Conservation (phyloP, 2,329 filamentous ascomycete genomes). For the Diplodia seriata region DNA sequence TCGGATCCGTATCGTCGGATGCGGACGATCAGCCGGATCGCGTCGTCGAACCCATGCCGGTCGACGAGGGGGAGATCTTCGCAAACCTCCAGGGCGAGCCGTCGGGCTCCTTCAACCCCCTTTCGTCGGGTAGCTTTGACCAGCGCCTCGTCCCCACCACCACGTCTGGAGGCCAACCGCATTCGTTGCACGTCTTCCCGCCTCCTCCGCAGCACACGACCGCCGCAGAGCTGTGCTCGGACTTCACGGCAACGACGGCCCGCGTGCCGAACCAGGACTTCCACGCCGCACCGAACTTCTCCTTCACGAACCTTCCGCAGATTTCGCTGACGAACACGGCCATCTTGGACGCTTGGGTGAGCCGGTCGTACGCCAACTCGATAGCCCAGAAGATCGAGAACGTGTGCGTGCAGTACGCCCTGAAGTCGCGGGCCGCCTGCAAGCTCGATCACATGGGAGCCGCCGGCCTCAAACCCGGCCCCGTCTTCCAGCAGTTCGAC, state of each 20-base stretch:
- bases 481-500: neutral
- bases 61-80: neutral
- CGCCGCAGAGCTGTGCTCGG: neutral
- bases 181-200: neutral
- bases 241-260: neutral
- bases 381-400: constrained; percentile 22
- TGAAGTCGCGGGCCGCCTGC: neutral
- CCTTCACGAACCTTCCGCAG: neutral
- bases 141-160: neutral
- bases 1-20: constrained; percentile 9
- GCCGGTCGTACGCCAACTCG: constrained; percentile 4
- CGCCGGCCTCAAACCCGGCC: neutral
- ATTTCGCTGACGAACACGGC: constrained; percentile 2
- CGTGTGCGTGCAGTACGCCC: constrained; percentile 4
- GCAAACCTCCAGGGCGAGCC: neutral
- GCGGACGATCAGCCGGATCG: neutral
- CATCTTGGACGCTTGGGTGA: constrained; percentile 15
- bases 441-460: neutral
- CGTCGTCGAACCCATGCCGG: neutral
- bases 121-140: no score
- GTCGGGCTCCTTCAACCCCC: neutral
- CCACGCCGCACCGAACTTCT: neutral
- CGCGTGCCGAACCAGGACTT: neutral
- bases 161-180: neutral
- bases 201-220: no score